Base-by-base conservation (phyloP, 257 asterid genomes). In the Forsythia suspensa region DNA sequence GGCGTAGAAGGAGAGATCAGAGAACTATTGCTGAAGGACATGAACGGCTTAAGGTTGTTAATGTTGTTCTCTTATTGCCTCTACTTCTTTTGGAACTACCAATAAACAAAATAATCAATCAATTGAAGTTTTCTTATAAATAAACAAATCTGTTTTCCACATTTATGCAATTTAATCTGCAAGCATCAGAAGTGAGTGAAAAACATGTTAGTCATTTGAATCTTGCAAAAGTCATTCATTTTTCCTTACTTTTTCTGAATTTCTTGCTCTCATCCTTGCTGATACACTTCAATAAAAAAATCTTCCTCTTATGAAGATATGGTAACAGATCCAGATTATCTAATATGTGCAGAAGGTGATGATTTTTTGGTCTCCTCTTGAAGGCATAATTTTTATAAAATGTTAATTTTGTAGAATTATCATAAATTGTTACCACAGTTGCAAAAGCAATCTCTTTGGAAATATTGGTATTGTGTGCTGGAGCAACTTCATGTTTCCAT, bases 1-100 rank as follows among this genome's bases (percentile, higher is more conserved):
- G 99, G 99, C 97, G 97, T 73, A 90, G 89, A 74, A 92, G 96
- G 86, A 92, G 71, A 87, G 97, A 93, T 84, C 97, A 96, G 83
- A 86, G 87, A 84, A 89, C 98, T 76, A 86, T 90, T 79, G 95
- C 97, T 76, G 99, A 96, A 90, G 97, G 93, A 68, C 99, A 96
- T 73, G 99, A 94, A 86, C 90, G 96, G 80, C 96, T 96, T 66
- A 96, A 96, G 99, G 99, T 95, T 78, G 79, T 67, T 69, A 52
- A 65, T 29, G 34, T 29, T 78, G 59, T 41, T 76, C 65, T 69
- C 37, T 75, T 81, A 51, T 72, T 73, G 65, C 11, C 74, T 73
- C 48, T 24, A 63, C 39, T 11, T 63, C 70, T 10, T 63, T 29
- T 21, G 15, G 9, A 63, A 63, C 39, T 63, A 63, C 70, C 70